Base-by-base conservation (phyloP, 441 rosid species). In the Euphorbia corollata region DNA sequence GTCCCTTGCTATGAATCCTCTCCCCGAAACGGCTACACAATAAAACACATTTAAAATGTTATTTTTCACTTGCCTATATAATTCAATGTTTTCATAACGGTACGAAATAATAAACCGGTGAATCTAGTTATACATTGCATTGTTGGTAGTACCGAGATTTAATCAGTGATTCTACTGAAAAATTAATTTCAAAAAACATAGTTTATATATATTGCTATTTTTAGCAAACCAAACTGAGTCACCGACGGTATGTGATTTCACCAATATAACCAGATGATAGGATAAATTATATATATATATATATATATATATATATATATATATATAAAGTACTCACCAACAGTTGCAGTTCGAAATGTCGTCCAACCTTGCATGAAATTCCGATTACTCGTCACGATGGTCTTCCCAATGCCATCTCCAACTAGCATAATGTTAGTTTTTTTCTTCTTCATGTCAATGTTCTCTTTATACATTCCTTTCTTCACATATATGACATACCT, bases 1-100 rank as follows among this genome's bases (percentile, higher is more conserved):
- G 77, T 88, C 82, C 56, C 85, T 82, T 1, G 88, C 97, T 0
- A 85, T 82, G 48, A 90, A 88, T 48, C 83, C 82, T 53, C 77
- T 72, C 13, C 80, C 85, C 86, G 92, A 32, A 90, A 27, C 32
- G 32, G 32, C 32, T 27, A 27, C 32, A 27, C 1, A 27, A 27
- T 27, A 27, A 27, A 27, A 4, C 32, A 4, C 32, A 27, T 27
- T 27, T 27, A 27, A 27, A 27, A 27, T 27, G 32, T 27, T 27
- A 4, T 27, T 27, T 27, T 27, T 27, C 32, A 27, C 32, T 27
- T 27, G 32, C 4, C 32, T 27, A 27, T 27, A 27, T 27, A 4
- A 27, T 27, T 27, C 32, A 27, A 27, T 27, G 32, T 27, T 27
- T 27, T 27, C 32, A 27, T 27, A 27, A 27, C 32, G 32, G 1